phyloP scores from a whole-genome alignment of 1,284 basidiomycete species.

The Limonomyces culmigenus region DNA sequence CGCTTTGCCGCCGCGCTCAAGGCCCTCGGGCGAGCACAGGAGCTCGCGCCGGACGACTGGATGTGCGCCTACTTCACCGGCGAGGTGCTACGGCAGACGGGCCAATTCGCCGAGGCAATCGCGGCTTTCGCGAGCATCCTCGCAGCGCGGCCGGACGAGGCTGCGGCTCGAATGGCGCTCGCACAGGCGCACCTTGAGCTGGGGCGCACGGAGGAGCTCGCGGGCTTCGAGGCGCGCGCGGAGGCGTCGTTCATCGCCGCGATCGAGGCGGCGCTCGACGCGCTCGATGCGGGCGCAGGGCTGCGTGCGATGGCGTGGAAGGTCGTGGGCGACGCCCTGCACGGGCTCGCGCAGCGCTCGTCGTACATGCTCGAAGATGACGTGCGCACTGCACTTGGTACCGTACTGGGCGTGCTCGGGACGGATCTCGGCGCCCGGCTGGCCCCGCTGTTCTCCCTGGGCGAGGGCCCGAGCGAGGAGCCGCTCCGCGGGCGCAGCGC shows the following conservation, averaged over 20 bases:
- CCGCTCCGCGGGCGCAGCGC: conserved; percentile 22
- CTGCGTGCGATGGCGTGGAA: conserved; percentile 80
- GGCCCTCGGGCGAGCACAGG: conserved; percentile 61
- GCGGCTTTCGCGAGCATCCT: conserved; percentile 47
- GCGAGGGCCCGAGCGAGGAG: conserved; percentile 7
- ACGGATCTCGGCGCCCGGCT: conserved; percentile 23
- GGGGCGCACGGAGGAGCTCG: conserved; percentile 45
- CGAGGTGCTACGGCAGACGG: conserved; percentile 72
- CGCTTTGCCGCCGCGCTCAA: conserved; percentile 84
- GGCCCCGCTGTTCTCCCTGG: conserved; percentile 20
- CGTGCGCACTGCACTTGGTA: conserved; percentile 20
- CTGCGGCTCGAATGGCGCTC: conserved; percentile 61
- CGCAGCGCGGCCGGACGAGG: conserved; percentile 35
- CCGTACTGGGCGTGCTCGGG: conserved; percentile 21
- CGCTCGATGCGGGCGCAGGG: conserved; percentile 37
- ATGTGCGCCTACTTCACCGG: conserved; percentile 73
- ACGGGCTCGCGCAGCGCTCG: conserved; percentile 36
- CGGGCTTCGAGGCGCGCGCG: conserved; percentile 63
- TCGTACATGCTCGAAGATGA: conserved; percentile 23
- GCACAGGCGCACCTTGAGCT: conserved; percentile 62
- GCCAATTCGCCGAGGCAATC: conserved; percentile 64
- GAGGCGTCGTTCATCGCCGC: conserved; percentile 54
- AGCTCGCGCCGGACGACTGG: conserved; percentile 67
- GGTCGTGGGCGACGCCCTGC: conserved; percentile 63
- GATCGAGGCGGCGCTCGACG: conserved; percentile 35